Conservation (phyloP, 2,329 filamentous ascomycete species). For the Rachicladosporium sp. region DNA sequence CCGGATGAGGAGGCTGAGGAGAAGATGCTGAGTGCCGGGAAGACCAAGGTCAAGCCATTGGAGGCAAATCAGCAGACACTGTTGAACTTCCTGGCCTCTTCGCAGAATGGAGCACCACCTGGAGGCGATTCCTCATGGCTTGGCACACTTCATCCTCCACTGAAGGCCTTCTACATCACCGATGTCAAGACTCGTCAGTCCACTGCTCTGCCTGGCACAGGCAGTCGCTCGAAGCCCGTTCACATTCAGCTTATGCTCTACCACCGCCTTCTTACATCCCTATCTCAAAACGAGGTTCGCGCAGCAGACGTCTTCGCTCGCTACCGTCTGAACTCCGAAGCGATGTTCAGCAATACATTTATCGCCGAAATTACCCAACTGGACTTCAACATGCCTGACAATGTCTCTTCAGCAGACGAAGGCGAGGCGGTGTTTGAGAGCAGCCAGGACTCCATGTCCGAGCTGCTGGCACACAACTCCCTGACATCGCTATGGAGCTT, state of each 20-base stretch:
- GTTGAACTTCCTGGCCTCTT: conserved; percentile 15
- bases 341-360: conserved; percentile 65
- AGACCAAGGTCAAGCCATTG: conserved; percentile 22
- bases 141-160: conserved; percentile 19
- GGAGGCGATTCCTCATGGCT: conserved; percentile 3
- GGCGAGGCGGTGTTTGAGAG: conserved; percentile 19
- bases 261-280: conserved; percentile 65
- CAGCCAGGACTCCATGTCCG: conserved; percentile 35
- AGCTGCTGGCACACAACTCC: conserved; percentile 47
- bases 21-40: conserved; percentile 31
- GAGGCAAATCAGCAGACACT: conserved; percentile 24
- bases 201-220: conserved; percentile 49
- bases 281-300: conserved; percentile 59
- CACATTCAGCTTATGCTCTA: conserved; percentile 85
- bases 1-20: conserved; percentile 61
- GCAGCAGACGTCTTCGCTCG: conserved; percentile 57
- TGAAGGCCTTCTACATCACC: conserved; percentile 51
- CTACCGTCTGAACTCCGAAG: conserved; percentile 55
- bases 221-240: conserved; percentile 57
- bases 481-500: conserved; percentile 48
- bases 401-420: conserved; percentile 7
- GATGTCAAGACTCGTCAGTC: conserved; percentile 78
- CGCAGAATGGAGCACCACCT: conserved; percentile 7
- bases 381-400: conserved; percentile 46
- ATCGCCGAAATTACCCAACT: conserved; percentile 60